A percentile compares a stretch with the other conserved stretches of the same genome.
Evolutionary conservation across 768 basidiomycete species (phyloP).

Genomic region (Podaxis pistillaris): DNA sequence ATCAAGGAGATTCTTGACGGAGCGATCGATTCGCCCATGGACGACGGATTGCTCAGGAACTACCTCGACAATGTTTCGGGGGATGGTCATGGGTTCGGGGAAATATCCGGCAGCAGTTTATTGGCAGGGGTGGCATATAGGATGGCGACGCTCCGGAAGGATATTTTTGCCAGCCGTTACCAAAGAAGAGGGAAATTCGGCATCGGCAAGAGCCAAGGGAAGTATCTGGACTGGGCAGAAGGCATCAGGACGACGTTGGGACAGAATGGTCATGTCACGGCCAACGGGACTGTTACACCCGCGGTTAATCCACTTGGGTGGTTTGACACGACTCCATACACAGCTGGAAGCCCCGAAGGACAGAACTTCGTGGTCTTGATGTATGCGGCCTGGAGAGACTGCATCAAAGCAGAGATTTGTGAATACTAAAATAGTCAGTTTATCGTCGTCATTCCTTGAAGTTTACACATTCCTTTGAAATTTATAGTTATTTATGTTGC

Average conservation of each 20-base stretch:
- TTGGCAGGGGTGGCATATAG: slow-evolving; percentile 40
- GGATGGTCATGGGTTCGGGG: slow-evolving; percentile 37
- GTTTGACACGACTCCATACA: slow-evolving; percentile 32
- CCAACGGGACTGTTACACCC: slow-evolving; percentile 30
- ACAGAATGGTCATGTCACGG: slow-evolving; percentile 27
- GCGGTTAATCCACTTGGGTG: slow-evolving; percentile 40
- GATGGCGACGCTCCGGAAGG: slow-evolving; percentile 35
- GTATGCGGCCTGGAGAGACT: slow-evolving; percentile 43
- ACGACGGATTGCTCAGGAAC: slow-evolving; percentile 39
- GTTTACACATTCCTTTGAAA: no score
- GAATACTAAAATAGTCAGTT: background rate
- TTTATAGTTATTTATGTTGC: no score
- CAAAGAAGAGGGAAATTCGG: background rate
- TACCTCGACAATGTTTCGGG: slow-evolving; percentile 32
- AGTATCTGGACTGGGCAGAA: slow-evolving; percentile 38
- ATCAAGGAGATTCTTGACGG: slow-evolving; percentile 48
- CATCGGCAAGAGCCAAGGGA: slow-evolving; percentile 1
- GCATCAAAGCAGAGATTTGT: slow-evolving; percentile 27
- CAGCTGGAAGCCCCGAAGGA: slow-evolving; percentile 39
- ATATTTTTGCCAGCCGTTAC: slow-evolving; percentile 20
- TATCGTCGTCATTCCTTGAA: no score
- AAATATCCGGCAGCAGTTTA: slow-evolving; percentile 41
- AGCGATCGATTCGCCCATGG: slow-evolving; percentile 30
- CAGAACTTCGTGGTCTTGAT: slow-evolving; percentile 39
- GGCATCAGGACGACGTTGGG: slow-evolving; percentile 23